phyloP scores from a whole-genome alignment of 176 grass and related monocot species.

The Avena sativa region DNA sequence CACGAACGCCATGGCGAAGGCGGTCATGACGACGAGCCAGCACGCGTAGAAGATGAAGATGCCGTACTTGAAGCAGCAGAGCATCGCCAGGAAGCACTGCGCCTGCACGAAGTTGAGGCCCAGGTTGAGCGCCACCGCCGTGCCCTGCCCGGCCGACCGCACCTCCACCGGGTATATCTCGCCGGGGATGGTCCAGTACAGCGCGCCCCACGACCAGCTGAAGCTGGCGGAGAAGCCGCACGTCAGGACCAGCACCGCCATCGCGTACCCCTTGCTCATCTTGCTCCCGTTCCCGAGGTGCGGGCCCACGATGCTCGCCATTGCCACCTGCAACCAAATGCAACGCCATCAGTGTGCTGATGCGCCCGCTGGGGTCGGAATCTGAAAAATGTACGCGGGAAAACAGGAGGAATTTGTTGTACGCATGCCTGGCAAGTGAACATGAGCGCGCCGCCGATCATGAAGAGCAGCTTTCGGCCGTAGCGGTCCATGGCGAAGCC shows the following conservation, averaged over 20 bases:
- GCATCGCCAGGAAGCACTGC: constrained; percentile 81
- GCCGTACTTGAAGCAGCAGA: constrained; percentile 77
- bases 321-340: constrained; percentile 45
- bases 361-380: neutral
- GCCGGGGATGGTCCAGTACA: constrained; percentile 76
- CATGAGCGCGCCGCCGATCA: constrained; percentile 71
- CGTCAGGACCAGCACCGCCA: constrained; percentile 64
- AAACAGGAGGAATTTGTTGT: neutral
- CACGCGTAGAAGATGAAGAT: constrained; percentile 69
- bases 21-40: constrained; percentile 72
- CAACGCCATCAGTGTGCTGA: neutral
- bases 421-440: constrained; percentile 58
- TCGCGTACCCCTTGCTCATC: constrained; percentile 65
- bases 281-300: constrained; percentile 50
- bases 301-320: constrained; percentile 70
- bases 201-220: constrained; percentile 87
- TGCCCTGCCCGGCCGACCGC: constrained; percentile 71
- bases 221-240: constrained; percentile 72
- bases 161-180: constrained; percentile 92
- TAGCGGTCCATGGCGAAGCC: constrained; percentile 70
- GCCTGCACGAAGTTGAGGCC: constrained; percentile 81
- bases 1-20: constrained; percentile 60
- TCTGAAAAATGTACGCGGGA: neutral
- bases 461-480: constrained; percentile 76
- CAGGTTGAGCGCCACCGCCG: constrained; percentile 75